Evolutionary conservation across 306 rosid genomes (phyloP).

Genomic region (Senna siamea): DNA sequence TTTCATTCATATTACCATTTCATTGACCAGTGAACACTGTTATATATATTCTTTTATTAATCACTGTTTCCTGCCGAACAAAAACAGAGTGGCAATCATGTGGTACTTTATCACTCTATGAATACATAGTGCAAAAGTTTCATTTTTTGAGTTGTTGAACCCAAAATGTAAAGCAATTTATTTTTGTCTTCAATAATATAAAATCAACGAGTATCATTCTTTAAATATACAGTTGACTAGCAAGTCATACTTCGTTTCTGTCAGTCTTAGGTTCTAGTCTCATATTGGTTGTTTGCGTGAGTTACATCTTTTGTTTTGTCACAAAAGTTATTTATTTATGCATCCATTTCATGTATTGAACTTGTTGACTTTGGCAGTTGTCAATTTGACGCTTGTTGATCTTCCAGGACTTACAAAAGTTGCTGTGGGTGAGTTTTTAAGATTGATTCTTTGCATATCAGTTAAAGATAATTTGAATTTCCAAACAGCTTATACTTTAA

Average conservation of each 20-base stretch:
- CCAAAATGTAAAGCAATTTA: not conserved
- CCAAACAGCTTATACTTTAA: not conserved
- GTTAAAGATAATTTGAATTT: constrained; percentile 30
- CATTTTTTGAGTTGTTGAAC: constrained; percentile 4
- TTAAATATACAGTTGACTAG: constrained; percentile 19
- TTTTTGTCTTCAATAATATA: constrained; percentile 25
- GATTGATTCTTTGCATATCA: constrained; percentile 19
- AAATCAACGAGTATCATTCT: not conserved
- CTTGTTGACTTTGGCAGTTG: constrained; percentile 72
- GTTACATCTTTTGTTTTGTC: not conserved
- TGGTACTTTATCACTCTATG: constrained; percentile 1
- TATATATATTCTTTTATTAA: no score
- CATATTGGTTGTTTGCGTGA: not conserved
- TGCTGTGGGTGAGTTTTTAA: constrained; percentile 81
- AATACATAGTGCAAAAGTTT: not conserved
- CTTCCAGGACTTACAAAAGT: constrained; percentile 99
- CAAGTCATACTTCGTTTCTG: no score
- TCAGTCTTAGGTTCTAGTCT: no score
- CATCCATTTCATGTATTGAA: constrained; percentile 37
- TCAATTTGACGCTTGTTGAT: constrained; percentile 92
- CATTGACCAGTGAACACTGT: not conserved
- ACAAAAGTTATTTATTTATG: constrained; percentile 5
- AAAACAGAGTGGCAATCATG: constrained; percentile 5
- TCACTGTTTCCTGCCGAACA: constrained; percentile 23
- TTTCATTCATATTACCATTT: not conserved